phyloP scores from a whole-genome alignment of 176 grass and related monocot species.

The Secale cereale region DNA sequence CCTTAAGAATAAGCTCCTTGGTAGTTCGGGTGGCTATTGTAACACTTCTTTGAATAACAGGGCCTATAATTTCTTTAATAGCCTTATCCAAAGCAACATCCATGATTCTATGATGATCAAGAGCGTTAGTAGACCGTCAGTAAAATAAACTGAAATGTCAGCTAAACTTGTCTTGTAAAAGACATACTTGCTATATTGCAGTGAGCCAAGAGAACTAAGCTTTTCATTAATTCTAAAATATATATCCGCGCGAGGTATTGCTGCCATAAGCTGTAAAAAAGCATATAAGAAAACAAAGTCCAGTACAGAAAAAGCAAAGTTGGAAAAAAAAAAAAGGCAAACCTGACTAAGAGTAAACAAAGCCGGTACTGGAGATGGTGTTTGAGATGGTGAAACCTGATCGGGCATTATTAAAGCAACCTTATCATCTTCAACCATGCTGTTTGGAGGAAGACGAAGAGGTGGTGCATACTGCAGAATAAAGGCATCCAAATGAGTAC shows the following conservation, averaged over 20 bases:
- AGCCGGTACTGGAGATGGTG: slow-evolving; percentile 53
- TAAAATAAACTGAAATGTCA: slow-evolving; percentile 21
- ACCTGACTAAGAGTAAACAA: slow-evolving; percentile 94
- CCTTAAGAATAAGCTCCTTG: slow-evolving; percentile 96
- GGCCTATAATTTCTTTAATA: slow-evolving; percentile 86
- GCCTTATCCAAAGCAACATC: slow-evolving; percentile 88
- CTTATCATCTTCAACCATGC: slow-evolving; percentile 87
- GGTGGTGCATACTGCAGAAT: slow-evolving; percentile 65
- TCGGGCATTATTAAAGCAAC: slow-evolving; percentile 81
- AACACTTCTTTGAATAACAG: slow-evolving; percentile 97
- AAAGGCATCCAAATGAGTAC: slow-evolving; percentile 29
- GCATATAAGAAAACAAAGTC: slow-evolving; percentile 21
- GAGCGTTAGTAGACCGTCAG: slow-evolving; percentile 5
- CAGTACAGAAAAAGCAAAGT: slow-evolving; percentile 9
- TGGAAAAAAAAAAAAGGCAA: neutral
- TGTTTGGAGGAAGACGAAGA: slow-evolving; percentile 64
- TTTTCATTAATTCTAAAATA: slow-evolving; percentile 94
- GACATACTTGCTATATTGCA: slow-evolving; percentile 80
- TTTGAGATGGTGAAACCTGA: slow-evolving; percentile 64
- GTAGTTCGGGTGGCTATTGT: slow-evolving; percentile 95
- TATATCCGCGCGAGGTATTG: slow-evolving; percentile 76
- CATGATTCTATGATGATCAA: slow-evolving; percentile 65
- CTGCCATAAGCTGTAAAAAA: slow-evolving; percentile 73
- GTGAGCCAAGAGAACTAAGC: slow-evolving; percentile 73
- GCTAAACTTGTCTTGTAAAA: neutral